Percentiles rank a stretch among this genome's conserved stretches.
phyloP scores from a whole-genome alignment of 768 basidiomycete species.

The Hortiboletus campestris region DNA sequence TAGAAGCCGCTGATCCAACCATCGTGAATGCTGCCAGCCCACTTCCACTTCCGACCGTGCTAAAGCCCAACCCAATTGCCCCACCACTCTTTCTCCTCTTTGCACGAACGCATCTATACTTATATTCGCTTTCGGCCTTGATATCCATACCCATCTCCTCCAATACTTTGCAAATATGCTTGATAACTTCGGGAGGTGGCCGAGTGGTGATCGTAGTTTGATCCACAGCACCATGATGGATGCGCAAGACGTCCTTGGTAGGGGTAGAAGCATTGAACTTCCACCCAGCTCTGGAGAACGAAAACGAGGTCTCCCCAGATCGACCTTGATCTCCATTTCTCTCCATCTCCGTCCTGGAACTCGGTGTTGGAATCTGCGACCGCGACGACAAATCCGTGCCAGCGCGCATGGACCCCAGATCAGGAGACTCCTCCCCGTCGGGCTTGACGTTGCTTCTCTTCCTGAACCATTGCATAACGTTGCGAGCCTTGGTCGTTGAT shows the following conservation, averaged over 20 bases:
- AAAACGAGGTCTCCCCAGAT: constrained; percentile 33
- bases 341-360: constrained; percentile 23
- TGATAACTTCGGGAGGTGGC: constrained; percentile 84
- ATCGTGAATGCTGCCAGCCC: constrained; percentile 74
- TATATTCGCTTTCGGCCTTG: constrained; percentile 85
- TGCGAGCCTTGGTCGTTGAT: constrained; percentile 84
- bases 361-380: constrained; percentile 31
- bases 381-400: constrained; percentile 27
- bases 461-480: constrained; percentile 99
- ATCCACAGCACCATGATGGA: constrained; percentile 92
- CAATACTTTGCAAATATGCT: constrained; percentile 76
- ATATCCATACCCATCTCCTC: constrained; percentile 90
- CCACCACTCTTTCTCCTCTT: constrained; percentile 64
- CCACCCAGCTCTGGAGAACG: constrained; percentile 39
- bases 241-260: constrained; percentile 57
- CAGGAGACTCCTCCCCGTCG: constrained; percentile 24
- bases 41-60: constrained; percentile 35
- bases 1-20: constrained; percentile 79
- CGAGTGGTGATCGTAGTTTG: constrained; percentile 83
- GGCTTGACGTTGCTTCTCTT: constrained; percentile 54
- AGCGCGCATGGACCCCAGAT: constrained; percentile 10
- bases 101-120: constrained; percentile 78
- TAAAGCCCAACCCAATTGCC: constrained; percentile 43
- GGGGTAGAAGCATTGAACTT: constrained; percentile 33
- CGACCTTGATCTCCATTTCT: constrained; percentile 20